Evolutionary conservation across 768 basidiomycete species (phyloP).

Genomic region (Sporobolomyces roseus): DNA sequence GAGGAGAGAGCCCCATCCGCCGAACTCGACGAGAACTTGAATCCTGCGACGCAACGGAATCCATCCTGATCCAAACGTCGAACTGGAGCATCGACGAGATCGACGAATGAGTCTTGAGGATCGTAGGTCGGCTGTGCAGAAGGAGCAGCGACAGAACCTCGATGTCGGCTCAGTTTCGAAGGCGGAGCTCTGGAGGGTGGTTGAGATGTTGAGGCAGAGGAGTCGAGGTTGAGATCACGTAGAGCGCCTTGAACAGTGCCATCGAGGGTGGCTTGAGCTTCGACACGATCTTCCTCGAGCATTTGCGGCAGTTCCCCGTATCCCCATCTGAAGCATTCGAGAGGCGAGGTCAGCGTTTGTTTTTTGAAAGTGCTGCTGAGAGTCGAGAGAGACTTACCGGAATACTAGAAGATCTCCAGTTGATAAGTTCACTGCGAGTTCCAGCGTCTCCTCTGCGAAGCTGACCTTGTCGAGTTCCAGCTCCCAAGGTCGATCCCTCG

Average conservation of each 20-base stretch:
- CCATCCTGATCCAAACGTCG: constrained; percentile 25
- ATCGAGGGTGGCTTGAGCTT: constrained; percentile 10
- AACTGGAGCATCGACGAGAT: constrained; percentile 8
- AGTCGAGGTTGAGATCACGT: constrained; percentile 20
- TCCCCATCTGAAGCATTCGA: neutral
- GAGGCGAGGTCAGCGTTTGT: neutral
- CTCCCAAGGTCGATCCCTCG: constrained; percentile 46
- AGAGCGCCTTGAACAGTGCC: constrained; percentile 23
- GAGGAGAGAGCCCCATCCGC: neutral
- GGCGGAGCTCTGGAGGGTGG: neutral
- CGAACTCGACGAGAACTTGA: constrained; percentile 12
- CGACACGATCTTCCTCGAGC: constrained; percentile 16
- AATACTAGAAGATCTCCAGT: constrained; percentile 51
- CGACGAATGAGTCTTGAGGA: constrained; percentile 26
- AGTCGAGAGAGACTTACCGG: constrained; percentile 40
- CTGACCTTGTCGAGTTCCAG: constrained; percentile 49
- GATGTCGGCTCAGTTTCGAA: constrained; percentile 1
- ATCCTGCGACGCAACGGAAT: constrained; percentile 25
- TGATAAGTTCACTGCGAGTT: constrained; percentile 49
- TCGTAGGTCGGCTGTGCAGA: neutral
- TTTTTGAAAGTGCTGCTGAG: too few relatives aligned
- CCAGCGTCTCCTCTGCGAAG: constrained; percentile 49
- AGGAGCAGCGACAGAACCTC: neutral
- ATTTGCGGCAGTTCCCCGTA: constrained; percentile 23
- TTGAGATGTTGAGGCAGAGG: neutral